Evolutionary conservation across 352 stramenopile species (phyloP).

Genomic region (Globisporangium mamillatum): DNA sequence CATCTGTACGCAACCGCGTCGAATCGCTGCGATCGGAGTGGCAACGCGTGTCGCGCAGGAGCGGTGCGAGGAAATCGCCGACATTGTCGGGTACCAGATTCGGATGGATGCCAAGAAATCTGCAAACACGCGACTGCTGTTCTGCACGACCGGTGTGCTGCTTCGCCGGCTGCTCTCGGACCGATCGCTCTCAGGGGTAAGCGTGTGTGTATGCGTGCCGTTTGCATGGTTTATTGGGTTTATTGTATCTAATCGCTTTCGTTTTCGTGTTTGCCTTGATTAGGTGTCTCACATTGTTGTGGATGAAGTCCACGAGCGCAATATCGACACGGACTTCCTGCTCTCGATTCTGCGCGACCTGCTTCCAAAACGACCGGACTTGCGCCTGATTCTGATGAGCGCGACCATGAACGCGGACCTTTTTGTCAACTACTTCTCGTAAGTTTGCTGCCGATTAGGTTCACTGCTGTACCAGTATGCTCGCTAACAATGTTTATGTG

Average conservation of each 20-base stretch:
- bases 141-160: slow-evolving; percentile 96
- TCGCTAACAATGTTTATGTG: neutral
- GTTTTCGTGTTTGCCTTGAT: neutral
- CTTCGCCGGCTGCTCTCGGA: slow-evolving; percentile 92
- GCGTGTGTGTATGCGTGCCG: neutral
- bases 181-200: slow-evolving; percentile 75
- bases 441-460: slow-evolving; percentile 13
- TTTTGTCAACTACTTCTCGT: slow-evolving; percentile 87
- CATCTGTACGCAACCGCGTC: slow-evolving; percentile 94
- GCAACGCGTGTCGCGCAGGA: slow-evolving; percentile 94
- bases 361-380: slow-evolving; percentile 60
- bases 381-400: slow-evolving; percentile 96
- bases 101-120: slow-evolving; percentile 91
- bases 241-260: neutral
- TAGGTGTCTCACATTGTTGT: slow-evolving; percentile 96
- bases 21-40: slow-evolving; percentile 96
- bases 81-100: slow-evolving; percentile 94
- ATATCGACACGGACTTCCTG: slow-evolving; percentile 96
- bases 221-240: neutral
- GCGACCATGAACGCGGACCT: slow-evolving; percentile 93
- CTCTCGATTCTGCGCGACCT: slow-evolving; percentile 90
- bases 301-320: slow-evolving; percentile 98
- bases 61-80: slow-evolving; percentile 84
- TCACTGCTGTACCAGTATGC: neutral
- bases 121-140: slow-evolving; percentile 89